Evolutionary conservation across 495 filamentous ascomycete genomes (phyloP).

Genomic region (Cladorrhinum samala): DNA sequence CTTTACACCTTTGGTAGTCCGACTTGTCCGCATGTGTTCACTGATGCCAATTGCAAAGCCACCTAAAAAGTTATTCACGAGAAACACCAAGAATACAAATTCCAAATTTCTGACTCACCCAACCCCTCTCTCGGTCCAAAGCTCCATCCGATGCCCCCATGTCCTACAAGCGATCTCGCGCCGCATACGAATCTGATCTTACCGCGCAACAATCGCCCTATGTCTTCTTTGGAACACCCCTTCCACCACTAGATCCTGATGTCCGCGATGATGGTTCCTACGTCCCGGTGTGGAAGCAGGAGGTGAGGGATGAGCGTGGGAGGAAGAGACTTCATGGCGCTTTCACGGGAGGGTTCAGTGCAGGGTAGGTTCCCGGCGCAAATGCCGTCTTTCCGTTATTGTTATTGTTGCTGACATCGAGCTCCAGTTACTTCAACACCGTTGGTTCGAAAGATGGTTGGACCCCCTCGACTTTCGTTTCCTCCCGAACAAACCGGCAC

Average conservation of each 20-base stretch:
- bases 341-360: conserved; percentile 94
- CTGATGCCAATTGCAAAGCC: too few relatives aligned
- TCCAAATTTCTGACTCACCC: not conserved
- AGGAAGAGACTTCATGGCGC: conserved; percentile 90
- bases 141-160: conserved; percentile 35
- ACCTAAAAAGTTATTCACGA: too few relatives aligned
- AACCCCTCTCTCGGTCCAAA: not conserved
- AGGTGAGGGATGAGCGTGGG: conserved; percentile 89
- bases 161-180: conserved; percentile 75
- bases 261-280: conserved; percentile 89
- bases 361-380: conserved; percentile 61
- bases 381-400: too few relatives aligned
- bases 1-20: too few relatives aligned
- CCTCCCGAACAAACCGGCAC: conserved; percentile 72
- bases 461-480: conserved; percentile 86
- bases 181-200: conserved; percentile 70
- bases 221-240: conserved; percentile 76
- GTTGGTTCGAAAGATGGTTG: conserved; percentile 98
- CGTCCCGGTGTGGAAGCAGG: conserved; percentile 93
- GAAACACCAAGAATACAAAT: not conserved
- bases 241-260: conserved; percentile 72
- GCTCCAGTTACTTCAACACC: conserved; percentile 84
- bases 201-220: conserved; percentile 70
- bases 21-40: too few relatives aligned
- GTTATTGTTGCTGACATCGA: not conserved